These are phyloP conservation scores for Corniculantispora saksenae DNA, from an alignment of 2,329 filamentous ascomycete species.

Conservation along the genomic window DNA sequence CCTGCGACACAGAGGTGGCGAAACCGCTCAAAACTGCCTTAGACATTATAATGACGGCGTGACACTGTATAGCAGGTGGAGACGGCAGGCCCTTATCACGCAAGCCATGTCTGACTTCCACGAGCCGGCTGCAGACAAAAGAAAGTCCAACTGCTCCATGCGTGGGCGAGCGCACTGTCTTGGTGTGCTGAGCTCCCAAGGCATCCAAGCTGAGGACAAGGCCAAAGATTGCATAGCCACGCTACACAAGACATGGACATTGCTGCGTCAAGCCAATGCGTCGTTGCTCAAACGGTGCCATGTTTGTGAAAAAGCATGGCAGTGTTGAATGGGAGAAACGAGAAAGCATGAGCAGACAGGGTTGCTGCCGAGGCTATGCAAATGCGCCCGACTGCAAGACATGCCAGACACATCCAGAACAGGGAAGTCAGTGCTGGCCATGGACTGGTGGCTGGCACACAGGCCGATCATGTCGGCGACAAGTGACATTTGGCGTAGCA, in stretches of 20 bases:
- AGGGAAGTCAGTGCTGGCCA: not conserved
- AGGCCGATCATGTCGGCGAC: not conserved
- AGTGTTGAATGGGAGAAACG: not conserved
- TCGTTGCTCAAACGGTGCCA: not conserved
- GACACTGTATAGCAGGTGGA: constrained; percentile 5
- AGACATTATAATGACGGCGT: not conserved
- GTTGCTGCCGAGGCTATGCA: constrained; percentile 6
- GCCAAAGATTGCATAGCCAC: not conserved
- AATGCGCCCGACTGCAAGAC: constrained; percentile 7
- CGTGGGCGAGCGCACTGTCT: not conserved
- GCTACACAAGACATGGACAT: not conserved
- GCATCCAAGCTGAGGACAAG: not conserved
- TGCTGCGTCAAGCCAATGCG: not conserved
- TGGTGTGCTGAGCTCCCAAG: not conserved
- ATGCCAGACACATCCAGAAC: not conserved
- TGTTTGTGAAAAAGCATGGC: not conserved
- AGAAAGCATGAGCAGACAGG: not conserved
- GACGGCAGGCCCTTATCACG: constrained; percentile 1
- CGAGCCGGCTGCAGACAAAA: constrained; percentile 13
- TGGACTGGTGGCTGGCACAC: not conserved
- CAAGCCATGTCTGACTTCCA: constrained; percentile 17
- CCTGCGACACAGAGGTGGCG: constrained; percentile 2
- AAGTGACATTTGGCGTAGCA: not conserved
- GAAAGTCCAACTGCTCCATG: not conserved
- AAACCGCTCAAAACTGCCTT: not conserved